A percentile compares a stretch with the other conserved stretches of the same genome.
Evolutionary conservation across 257 asterid genomes (phyloP).

Genomic region (Solanum boliviense): DNA sequence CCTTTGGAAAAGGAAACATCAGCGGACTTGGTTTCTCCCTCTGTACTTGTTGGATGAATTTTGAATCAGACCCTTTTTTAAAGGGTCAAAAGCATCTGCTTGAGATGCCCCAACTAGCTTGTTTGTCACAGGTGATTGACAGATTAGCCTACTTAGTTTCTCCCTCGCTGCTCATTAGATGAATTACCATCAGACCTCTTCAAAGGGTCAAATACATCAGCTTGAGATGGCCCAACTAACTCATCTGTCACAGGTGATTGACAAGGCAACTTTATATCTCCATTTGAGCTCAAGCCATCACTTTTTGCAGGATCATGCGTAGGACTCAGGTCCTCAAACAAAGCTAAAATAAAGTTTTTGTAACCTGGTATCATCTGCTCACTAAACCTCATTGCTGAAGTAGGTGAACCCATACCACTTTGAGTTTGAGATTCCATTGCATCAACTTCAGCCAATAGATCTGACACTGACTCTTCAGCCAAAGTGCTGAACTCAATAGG

Average conservation of each 20-base stretch:
- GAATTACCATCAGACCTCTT: constrained; percentile 38
- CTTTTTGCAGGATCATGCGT: constrained; percentile 33
- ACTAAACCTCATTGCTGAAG: constrained; percentile 23
- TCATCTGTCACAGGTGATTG: constrained; percentile 17
- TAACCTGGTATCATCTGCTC: constrained; percentile 31
- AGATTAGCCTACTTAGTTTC: constrained; percentile 11
- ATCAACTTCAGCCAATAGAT: constrained; percentile 69
- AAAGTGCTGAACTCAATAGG: constrained; percentile 59
- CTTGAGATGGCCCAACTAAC: constrained; percentile 15
- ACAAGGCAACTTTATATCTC: constrained; percentile 21
- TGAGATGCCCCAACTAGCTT: constrained; percentile 16
- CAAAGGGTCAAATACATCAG: constrained; percentile 34
- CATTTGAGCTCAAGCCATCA: constrained; percentile 29
- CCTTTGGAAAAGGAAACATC: constrained; percentile 21
- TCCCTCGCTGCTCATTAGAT: constrained; percentile 17
- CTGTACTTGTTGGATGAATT: constrained; percentile 63
- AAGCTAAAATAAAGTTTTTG: constrained; percentile 31
- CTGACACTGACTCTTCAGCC: constrained; percentile 74
- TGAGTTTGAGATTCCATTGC: constrained; percentile 53
- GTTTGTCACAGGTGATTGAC: constrained; percentile 5
- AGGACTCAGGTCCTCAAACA: constrained; percentile 38
- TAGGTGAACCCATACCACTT: constrained; percentile 41
- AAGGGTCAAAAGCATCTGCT: constrained; percentile 32
- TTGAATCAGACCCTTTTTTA: constrained; percentile 27
- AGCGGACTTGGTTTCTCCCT: constrained; percentile 44